Percentiles rank a stretch among this genome's conserved stretches.
phyloP scores from a whole-genome alignment of 1,139 yeast genomes.

The Geotrichum europaeum region DNA sequence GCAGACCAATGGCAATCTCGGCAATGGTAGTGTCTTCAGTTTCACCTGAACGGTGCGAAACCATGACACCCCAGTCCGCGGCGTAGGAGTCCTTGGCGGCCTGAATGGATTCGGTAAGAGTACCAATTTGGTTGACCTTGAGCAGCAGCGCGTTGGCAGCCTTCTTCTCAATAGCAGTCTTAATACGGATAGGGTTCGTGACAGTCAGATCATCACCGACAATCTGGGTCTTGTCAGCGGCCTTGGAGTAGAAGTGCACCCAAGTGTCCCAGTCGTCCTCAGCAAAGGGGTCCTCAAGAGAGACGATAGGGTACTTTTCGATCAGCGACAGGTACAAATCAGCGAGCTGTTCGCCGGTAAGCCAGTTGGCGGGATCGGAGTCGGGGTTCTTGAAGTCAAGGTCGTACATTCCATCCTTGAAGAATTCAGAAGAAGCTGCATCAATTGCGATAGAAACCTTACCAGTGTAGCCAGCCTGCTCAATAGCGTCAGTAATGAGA shows the following conservation, averaged over 20 bases:
- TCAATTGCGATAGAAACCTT: conserved; percentile 85
- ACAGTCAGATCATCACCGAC: conserved; percentile 98
- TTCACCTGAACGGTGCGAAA: conserved; percentile 97
- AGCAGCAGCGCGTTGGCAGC: conserved; percentile 86
- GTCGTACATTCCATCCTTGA: conserved; percentile 92
- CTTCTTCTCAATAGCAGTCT: conserved; percentile 91
- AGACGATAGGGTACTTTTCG: conserved; percentile 90
- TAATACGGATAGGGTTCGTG: conserved; percentile 90
- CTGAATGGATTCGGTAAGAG: conserved; percentile 83
- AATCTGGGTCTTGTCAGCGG: conserved; percentile 65
- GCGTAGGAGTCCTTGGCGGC: conserved; percentile 88
- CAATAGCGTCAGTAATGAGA: conserved; percentile 81
- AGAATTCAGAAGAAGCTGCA: conserved; percentile 95
- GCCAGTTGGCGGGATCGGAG: conserved; percentile 83
- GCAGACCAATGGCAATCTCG: conserved; percentile 91
- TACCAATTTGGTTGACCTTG: conserved; percentile 89
- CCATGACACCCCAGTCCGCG: conserved; percentile 98
- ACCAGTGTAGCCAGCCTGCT: conserved; percentile 89
- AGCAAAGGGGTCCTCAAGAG: conserved; percentile 96
- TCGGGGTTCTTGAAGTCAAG: conserved; percentile 95
- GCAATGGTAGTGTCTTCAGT: conserved; percentile 98
- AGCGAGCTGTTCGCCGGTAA: conserved; percentile 80
- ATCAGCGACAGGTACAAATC: conserved; percentile 71
- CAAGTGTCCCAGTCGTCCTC: conserved; percentile 99
- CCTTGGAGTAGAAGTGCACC: conserved; percentile 71